These are phyloP conservation scores for Rhynchosporium agropyri DNA, from an alignment of 2,329 filamentous ascomycete genomes.

Conservation along the genomic window DNA sequence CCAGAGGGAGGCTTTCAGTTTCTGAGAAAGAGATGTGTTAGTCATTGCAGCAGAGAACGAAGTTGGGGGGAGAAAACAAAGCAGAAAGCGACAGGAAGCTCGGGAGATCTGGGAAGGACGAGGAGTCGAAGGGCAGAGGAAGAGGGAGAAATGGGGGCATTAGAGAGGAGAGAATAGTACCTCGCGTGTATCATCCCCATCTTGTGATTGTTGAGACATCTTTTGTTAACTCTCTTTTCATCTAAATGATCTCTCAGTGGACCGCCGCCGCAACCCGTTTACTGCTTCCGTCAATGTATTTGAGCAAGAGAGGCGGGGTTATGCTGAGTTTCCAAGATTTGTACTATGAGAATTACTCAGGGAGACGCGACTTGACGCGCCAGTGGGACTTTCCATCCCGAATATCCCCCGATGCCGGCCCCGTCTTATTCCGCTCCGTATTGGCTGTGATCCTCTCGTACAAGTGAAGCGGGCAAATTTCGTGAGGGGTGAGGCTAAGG, in stretches of 20 bases:
- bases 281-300: too few relatives aligned
- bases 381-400: neutral
- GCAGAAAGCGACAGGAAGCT: too few relatives aligned
- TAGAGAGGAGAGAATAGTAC: neutral
- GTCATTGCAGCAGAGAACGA: too few relatives aligned
- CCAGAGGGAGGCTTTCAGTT: slow-evolving; percentile 73
- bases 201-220: slow-evolving; percentile 29
- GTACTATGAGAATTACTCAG: neutral
- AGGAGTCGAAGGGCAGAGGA: too few relatives aligned
- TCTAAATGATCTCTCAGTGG: neutral
- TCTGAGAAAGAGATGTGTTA: neutral
- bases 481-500: too few relatives aligned
- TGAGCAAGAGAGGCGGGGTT: neutral
- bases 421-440: neutral
- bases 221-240: slow-evolving; percentile 5
- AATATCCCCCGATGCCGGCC: neutral
- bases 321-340: neutral
- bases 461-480: too few relatives aligned
- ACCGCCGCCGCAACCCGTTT: too few relatives aligned
- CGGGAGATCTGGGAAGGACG: too few relatives aligned
- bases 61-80: too few relatives aligned
- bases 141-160: neutral
- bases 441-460: neutral
- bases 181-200: slow-evolving; percentile 22
- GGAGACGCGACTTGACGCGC: neutral